Evolutionary conservation across 768 basidiomycete genomes (phyloP).

Genomic region (Lepiota venenata): DNA sequence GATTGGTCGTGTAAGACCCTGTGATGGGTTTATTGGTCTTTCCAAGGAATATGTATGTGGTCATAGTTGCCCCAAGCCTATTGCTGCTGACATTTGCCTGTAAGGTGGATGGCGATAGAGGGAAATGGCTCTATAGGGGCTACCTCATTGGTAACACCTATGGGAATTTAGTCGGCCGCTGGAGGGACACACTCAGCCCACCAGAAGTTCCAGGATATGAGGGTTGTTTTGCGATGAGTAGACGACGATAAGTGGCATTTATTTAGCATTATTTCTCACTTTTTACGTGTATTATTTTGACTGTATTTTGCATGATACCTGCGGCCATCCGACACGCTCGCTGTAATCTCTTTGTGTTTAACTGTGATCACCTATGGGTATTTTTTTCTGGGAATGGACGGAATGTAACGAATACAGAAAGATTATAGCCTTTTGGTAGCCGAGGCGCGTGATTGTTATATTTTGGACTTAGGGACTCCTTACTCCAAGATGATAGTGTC

Average conservation of each 20-base stretch:
- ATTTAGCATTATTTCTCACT: not conserved
- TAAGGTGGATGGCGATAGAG: constrained; percentile 69
- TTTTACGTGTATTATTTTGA: not conserved
- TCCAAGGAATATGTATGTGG: constrained; percentile 79
- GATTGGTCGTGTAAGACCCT: constrained; percentile 73
- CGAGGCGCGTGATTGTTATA: too few species aligned
- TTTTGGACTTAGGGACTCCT: too few species aligned
- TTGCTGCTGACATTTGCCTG: constrained; percentile 1
- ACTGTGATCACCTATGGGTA: too few species aligned
- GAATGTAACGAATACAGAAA: too few species aligned
- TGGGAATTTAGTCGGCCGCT: constrained; percentile 77
- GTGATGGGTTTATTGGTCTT: constrained; percentile 77
- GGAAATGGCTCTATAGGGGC: constrained; percentile 84
- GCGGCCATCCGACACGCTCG: too few species aligned
- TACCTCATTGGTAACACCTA: constrained; percentile 70
- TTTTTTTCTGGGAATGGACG: too few species aligned
- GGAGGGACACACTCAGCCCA: constrained; percentile 81
- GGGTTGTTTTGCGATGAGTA: constrained; percentile 78
- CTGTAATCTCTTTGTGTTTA: too few species aligned
- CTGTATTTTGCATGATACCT: not conserved
- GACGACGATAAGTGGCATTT: constrained; percentile 43
- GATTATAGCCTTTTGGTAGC: too few species aligned
- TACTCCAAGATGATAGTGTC: too few species aligned
- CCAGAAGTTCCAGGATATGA: constrained; percentile 70
- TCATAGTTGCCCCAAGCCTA: constrained; percentile 9